Conservation (phyloP, 2,329 filamentous ascomycete genomes). For the Mycosphaerella arachidis region DNA sequence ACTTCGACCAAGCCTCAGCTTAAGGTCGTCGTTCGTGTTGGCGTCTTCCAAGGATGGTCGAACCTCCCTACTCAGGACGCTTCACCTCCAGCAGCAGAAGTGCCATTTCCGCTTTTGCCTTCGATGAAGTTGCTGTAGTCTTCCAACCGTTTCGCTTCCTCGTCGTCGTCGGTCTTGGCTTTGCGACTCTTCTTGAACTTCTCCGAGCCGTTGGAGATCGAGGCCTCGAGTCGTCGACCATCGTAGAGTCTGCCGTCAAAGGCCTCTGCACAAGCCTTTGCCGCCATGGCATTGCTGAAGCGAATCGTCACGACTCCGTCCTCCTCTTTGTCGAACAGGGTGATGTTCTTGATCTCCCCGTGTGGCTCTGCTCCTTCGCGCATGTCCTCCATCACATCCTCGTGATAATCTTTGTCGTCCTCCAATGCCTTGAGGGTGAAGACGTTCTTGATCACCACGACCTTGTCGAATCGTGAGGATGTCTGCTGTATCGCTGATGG, state of each 20-base stretch:
- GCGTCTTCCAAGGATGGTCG: not conserved
- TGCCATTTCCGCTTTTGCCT: slow-evolving; percentile 5
- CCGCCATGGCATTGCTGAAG: slow-evolving; percentile 68
- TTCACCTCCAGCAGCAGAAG: not conserved
- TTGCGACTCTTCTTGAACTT: slow-evolving; percentile 60
- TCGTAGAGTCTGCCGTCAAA: slow-evolving; percentile 81
- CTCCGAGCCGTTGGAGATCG: slow-evolving; percentile 53
- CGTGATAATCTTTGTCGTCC: slow-evolving; percentile 73
- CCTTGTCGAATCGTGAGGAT: slow-evolving; percentile 61
- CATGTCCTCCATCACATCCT: slow-evolving; percentile 94
- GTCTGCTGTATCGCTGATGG: slow-evolving; percentile 52
- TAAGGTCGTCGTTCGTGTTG: not conserved
- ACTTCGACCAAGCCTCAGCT: not conserved
- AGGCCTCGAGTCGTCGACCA: slow-evolving; percentile 64
- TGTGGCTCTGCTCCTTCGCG: slow-evolving; percentile 83
- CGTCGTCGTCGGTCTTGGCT: slow-evolving; percentile 34
- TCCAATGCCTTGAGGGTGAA: slow-evolving; percentile 83
- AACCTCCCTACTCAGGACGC: not conserved
- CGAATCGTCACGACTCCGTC: slow-evolving; percentile 82
- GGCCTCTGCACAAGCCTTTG: slow-evolving; percentile 60
- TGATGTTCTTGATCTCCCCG: slow-evolving; percentile 83
- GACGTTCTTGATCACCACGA: slow-evolving; percentile 87
- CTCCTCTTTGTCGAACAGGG: slow-evolving; percentile 80
- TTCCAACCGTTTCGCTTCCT: slow-evolving; percentile 22
- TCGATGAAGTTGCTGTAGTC: slow-evolving; percentile 26